These are phyloP conservation scores for Pulveroboletus sp. DNA, from an alignment of 768 basidiomycete genomes.

Conservation along the genomic window DNA sequence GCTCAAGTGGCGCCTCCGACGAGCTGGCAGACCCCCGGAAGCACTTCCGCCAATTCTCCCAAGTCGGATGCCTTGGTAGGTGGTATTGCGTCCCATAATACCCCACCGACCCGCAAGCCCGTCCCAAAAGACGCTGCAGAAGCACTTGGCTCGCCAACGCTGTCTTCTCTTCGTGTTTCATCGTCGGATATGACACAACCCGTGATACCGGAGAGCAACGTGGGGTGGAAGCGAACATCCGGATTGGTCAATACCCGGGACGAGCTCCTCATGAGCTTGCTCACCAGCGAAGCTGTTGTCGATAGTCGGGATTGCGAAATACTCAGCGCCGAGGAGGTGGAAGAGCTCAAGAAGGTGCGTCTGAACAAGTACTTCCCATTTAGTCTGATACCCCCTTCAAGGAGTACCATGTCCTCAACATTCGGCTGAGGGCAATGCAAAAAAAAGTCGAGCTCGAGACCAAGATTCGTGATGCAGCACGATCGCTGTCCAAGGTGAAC, in stretches of 20 bases:
- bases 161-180: slow-evolving; percentile 37
- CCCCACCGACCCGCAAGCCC: slow-evolving; percentile 17
- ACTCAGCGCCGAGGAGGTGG: slow-evolving; percentile 66
- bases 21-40: slow-evolving; percentile 22
- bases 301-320: slow-evolving; percentile 82
- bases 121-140: slow-evolving; percentile 9
- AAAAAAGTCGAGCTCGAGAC: slow-evolving; percentile 78
- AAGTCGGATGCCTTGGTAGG: slow-evolving; percentile 21
- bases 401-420: slow-evolving; percentile 71
- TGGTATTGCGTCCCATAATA: slow-evolving; percentile 22
- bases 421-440: slow-evolving; percentile 58
- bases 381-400: slow-evolving; percentile 26
- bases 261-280: slow-evolving; percentile 80
- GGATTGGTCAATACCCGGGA: slow-evolving; percentile 58
- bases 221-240: slow-evolving; percentile 41
- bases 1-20: slow-evolving; percentile 19
- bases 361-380: slow-evolving; percentile 14
- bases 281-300: slow-evolving; percentile 93
- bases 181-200: slow-evolving; percentile 30
- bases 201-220: slow-evolving; percentile 33
- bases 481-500: slow-evolving; percentile 68
- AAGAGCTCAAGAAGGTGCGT: slow-evolving; percentile 63
- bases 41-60: slow-evolving; percentile 23
- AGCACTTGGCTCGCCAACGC: slow-evolving; percentile 31
- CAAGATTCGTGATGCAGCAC: slow-evolving; percentile 83